Base-by-base conservation (phyloP, 2,329 filamentous ascomycete species). In the Pseudogymnoascus verrucosus region DNA sequence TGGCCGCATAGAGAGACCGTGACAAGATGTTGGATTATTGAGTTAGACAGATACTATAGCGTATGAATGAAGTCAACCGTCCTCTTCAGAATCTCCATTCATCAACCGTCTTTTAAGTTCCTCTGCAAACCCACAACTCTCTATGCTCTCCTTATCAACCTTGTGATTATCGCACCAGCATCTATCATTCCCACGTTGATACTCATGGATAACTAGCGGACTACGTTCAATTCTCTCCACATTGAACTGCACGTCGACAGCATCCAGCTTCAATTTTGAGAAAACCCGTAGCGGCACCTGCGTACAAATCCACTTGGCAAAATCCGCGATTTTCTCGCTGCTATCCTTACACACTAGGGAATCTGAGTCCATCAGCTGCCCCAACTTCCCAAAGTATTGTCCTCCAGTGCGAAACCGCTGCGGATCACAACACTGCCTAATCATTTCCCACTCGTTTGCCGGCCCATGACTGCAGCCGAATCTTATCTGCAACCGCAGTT, bases 1-100 rank as follows among this genome's bases (percentile, higher is more conserved):
- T 78, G 60, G 74, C 73, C 1, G 21, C 16, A 34, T 67, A 57
- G 51, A 57, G 28, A 14, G 5, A 14, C 34, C 5, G 5, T 21
- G 28, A 36, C 14, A 36, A 21, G n/a, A 8, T 8, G 23, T 28
- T 51, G 23, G 51, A 57, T 34, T 57, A 10, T 34, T 19, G 28
- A 57, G n/a, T 6, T 14, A 21, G 6, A 57, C 11, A 21, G n/a
- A 21, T 16, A 11, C 5, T 57, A 14, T 57, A 54, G 47, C 28
- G 51, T 21, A 11, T 19, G n/a, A 19, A 12, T 11, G 8, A 57
- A 57, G 12, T 36, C 10, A 21, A 14, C n/a, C 28, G 10, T 19
- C 51, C 10, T 12, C 16, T 36, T 57, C 11, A 8, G n/a, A 12
- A 14, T 21, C 28, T 36, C 10, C 51, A 36, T 4, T 21, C 28